Evolutionary conservation across 1,284 basidiomycete genomes (phyloP), one percentile per base, ranked within the genome.

Genomic region (Malassezia psittaci): DNA sequence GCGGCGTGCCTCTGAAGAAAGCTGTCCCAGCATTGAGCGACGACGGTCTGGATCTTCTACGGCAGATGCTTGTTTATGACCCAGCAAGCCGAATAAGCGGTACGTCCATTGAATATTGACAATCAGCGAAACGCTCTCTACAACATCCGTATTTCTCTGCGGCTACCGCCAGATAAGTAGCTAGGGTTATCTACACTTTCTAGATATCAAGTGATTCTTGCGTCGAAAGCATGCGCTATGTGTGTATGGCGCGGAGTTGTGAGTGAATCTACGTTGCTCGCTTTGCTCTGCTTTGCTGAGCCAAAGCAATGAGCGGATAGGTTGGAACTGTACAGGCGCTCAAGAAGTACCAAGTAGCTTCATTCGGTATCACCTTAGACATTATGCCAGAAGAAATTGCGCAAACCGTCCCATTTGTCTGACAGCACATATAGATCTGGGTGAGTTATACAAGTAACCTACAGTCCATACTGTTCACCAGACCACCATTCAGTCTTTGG

Each of bases 401-500:
- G 60, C 49, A 74, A 58, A 51, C 69, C 59, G 48, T 73, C 62
- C 72, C 72, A 74, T 51, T 68, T 68, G 42, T 72, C 70, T 8
- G 68, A 67, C n/a, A 70, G 67, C 35, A 67, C 63, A 51, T 74
- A 74, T 3, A 74, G 63, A 49, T 74, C 70, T 72, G 60, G 18
- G 52, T 54, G 2, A 47, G 47, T 12, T 2, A 19, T n/a, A 7
- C 33, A 6, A 13, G 8, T 18, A 13, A 69, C 70, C 59, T 54
- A 72, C 70, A 74, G 54, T 74, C 70, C 77, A 81, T 81, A 48
- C 74, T 77, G 62, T 77, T 79, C 45, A 79, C 77, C 86, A 96
- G 88, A 49, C 93, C 91, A 5, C 88, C 86, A 74, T 98, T 90
- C 57, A 98, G 83, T 12, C 83, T 85, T 77, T 96, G 84, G 43